Base-by-base conservation (phyloP, 495 filamentous ascomycete species). In the Neurospora sp. region DNA sequence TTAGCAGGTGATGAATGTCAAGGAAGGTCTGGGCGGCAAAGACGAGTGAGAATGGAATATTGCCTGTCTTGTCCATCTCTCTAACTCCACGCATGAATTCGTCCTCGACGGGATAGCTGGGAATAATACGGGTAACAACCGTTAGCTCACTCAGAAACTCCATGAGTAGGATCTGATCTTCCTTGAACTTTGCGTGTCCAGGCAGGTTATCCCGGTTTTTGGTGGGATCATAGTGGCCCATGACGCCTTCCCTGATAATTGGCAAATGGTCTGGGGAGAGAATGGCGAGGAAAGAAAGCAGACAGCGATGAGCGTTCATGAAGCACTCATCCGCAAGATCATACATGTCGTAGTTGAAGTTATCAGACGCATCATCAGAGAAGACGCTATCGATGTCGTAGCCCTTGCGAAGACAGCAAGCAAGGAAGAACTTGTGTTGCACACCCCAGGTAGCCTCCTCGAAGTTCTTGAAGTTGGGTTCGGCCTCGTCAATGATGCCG, bases 1-100 rank as follows among this genome's bases (percentile, higher is more conserved):
- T 69, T 2, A 85, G 75, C 1, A 60, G 72, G 66, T 84, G 80
- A 62, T 81, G 79, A n/a, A 80, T 81, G 44, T 85, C 83, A 5
- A 85, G 77, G 49, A 80, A 85, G n/a, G 80, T 62, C 23, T 85
- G 84, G 3, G 77, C 78, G 35, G 84, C 80, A 69, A 85, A 84
- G 2, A 84, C 78, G 4, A 79, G 74, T 66, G 77, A 79, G 3
- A 84, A 71, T 8, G 83, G 71, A 2, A 83, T 49, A 4, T 77
- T 8, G 37, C 69, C 35, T 2, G 78, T 80, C 14, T 73, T 69
- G 31, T 60, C 72, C 41, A 81, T 70, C 62, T 81, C 74, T 31
- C 72, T 72, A 40, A 85, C 70, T 0, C 80, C 80, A 5, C 82
- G 79, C n/a, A 81, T 72, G 40, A 85, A 79, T 70, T 84, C 82